phyloP scores from a whole-genome alignment of 2,329 filamentous ascomycete genomes.

The Plectosphaerella plurivora region DNA sequence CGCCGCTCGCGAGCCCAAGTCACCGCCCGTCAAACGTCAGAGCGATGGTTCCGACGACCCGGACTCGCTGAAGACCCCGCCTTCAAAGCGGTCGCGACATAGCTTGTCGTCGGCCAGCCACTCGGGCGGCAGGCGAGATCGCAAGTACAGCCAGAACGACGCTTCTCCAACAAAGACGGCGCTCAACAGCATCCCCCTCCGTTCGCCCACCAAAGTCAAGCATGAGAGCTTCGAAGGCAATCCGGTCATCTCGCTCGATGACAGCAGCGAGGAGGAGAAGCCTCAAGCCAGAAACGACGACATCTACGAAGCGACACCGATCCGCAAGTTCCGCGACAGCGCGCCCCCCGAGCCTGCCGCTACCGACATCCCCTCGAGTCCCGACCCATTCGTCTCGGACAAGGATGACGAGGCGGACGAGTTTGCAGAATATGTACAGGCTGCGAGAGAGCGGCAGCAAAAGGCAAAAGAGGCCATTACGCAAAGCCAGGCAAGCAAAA shows the following conservation, averaged over 20 bases:
- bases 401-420: conserved; percentile 32
- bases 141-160: not conserved
- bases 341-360: conserved; percentile 7
- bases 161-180: conserved; percentile 8
- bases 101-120: too few relatives aligned
- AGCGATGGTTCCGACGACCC: too few relatives aligned
- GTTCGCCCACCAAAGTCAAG: conserved; percentile 9
- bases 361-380: conserved; percentile 4
- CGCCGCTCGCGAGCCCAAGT: too few relatives aligned
- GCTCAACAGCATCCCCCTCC: conserved; percentile 6
- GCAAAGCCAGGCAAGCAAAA: conserved; percentile 3
- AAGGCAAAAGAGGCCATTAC: not conserved
- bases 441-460: conserved; percentile 29
- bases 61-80: conserved; percentile 9
- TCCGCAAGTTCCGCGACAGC: conserved; percentile 3
- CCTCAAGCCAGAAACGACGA: conserved; percentile 2
- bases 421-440: conserved; percentile 39
- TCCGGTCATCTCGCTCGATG: conserved; percentile 14
- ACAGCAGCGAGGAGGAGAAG: conserved; percentile 13
- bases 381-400: conserved; percentile 6
- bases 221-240: not conserved
- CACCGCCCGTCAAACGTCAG: too few relatives aligned
- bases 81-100: conserved; percentile 30
- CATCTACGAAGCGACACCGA: conserved; percentile 10
- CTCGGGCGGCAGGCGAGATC: conserved; percentile 4